Conservation (phyloP, 257 asterid genomes). For the Gentiana macrophylla region DNA sequence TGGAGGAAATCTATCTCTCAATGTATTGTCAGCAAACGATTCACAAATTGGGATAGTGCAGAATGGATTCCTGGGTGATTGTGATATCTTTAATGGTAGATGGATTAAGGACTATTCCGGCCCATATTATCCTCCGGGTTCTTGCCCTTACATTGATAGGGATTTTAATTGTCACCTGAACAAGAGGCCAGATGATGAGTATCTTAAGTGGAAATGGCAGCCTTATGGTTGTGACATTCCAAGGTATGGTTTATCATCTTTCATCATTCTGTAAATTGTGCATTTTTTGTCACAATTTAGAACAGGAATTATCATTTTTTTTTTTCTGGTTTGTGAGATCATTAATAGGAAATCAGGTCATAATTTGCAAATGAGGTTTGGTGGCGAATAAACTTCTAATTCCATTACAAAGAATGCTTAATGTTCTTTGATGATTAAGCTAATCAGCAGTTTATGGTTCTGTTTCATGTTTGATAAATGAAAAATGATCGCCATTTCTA, state of each 20-base stretch:
- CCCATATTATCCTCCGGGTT: conserved; percentile 77
- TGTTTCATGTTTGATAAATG: not conserved
- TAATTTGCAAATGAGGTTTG: not conserved
- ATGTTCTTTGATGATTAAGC: not conserved
- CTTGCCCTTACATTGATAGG: conserved; percentile 75
- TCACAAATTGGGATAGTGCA: not conserved
- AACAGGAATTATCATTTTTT: not conserved
- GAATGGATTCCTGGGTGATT: conserved; percentile 32
- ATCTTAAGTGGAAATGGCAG: conserved; percentile 85
- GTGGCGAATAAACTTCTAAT: too few species aligned
- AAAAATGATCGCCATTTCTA: not conserved
- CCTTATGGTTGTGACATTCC: conserved; percentile 85
- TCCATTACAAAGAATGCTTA: not conserved
- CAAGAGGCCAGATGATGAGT: conserved; percentile 65
- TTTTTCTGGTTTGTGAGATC: not conserved
- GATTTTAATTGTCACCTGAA: conserved; percentile 83
- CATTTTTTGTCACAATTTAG: too few species aligned
- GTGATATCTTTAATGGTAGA: conserved; percentile 74
- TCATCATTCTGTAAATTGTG: not conserved
- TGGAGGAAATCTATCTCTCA: conserved; percentile 3
- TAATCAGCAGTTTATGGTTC: too few species aligned
- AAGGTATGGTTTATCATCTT: conserved; percentile 28
- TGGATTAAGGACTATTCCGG: conserved; percentile 74
- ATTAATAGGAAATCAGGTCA: not conserved
- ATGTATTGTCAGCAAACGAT: not conserved